Percentiles rank a stretch among this genome's conserved stretches.
These are phyloP conservation scores for Ustilago tritici DNA, from an alignment of 1,284 basidiomycete genomes.

Conservation along the genomic window DNA sequence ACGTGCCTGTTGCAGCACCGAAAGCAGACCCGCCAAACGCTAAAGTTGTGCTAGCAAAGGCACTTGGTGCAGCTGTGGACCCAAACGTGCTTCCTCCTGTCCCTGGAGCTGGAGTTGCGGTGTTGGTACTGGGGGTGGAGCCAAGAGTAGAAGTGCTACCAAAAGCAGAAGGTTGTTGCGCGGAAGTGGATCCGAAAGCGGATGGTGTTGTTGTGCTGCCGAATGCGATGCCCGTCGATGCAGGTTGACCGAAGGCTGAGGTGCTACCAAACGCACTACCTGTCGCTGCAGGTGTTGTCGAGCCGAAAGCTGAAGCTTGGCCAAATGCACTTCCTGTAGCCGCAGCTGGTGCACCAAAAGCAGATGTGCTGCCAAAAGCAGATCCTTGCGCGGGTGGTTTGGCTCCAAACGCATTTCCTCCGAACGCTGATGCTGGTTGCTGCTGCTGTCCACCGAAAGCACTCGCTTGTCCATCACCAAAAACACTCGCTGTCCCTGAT, in stretches of 20 bases:
- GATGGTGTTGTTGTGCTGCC: conserved; percentile 10
- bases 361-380: not conserved
- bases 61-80: conserved; percentile 11
- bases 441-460: conserved; percentile 20
- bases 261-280: conserved; percentile 15
- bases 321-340: conserved; percentile 15
- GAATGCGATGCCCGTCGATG: conserved; percentile 14
- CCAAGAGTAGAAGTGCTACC: conserved; percentile 19
- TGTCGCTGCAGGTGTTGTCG: conserved; percentile 15
- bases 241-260: conserved; percentile 12
- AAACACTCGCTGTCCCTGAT: conserved; percentile 16
- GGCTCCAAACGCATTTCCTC: conserved; percentile 13
- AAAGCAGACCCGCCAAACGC: conserved; percentile 16
- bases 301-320: conserved; percentile 19
- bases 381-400: not conserved
- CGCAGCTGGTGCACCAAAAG: conserved; percentile 3
- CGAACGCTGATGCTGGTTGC: conserved; percentile 16
- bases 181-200: conserved; percentile 15
- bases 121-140: conserved; percentile 13
- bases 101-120: not conserved
- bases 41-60: conserved; percentile 16
- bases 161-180: conserved; percentile 8
- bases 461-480: conserved; percentile 11
- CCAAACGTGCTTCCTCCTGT: not conserved
- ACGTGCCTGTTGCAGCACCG: conserved; percentile 4